These are phyloP conservation scores for Phyllosticta citriasiana DNA, from an alignment of 2,329 filamentous ascomycete species.

Conservation along the genomic window DNA sequence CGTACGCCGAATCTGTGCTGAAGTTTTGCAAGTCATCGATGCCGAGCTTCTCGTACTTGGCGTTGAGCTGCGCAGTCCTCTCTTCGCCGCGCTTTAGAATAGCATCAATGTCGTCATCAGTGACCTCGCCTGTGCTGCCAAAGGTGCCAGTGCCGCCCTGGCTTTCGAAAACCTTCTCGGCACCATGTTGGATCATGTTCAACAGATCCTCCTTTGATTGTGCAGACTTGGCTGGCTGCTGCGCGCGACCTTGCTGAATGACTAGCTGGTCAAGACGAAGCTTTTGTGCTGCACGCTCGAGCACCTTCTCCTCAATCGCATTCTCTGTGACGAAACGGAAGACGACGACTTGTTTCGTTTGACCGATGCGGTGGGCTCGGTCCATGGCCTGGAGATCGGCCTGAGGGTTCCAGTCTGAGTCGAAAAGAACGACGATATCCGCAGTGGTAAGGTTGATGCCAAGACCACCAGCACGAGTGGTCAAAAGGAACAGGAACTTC, in stretches of 20 bases:
- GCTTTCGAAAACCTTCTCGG: slow-evolving; percentile 81
- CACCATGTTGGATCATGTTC: slow-evolving; percentile 97
- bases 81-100: slow-evolving; percentile 81
- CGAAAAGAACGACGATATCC: slow-evolving; percentile 92
- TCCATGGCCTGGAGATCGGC: slow-evolving; percentile 99
- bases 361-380: slow-evolving; percentile 92
- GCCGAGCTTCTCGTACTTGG: slow-evolving; percentile 92
- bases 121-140: slow-evolving; percentile 51
- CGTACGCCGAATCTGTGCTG: slow-evolving; percentile 91
- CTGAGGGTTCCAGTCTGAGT: slow-evolving; percentile 98
- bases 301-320: slow-evolving; percentile 95
- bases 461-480: slow-evolving; percentile 87
- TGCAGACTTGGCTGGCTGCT: slow-evolving; percentile 80
- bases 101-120: slow-evolving; percentile 81
- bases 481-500: slow-evolving; percentile 92
- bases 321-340: slow-evolving; percentile 97
- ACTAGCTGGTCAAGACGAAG: slow-evolving; percentile 92
- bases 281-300: slow-evolving; percentile 94
- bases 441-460: slow-evolving; percentile 94
- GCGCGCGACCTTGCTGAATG: slow-evolving; percentile 92
- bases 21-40: slow-evolving; percentile 98
- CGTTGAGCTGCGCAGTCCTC: slow-evolving; percentile 80
- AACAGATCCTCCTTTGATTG: slow-evolving; percentile 93
- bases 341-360: slow-evolving; percentile 95
- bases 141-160: slow-evolving; percentile 56